Evolutionary conservation across 805 yeast species (phyloP), one percentile per base, ranked within the genome.

Genomic region (Metschnikowia henanensis): DNA sequence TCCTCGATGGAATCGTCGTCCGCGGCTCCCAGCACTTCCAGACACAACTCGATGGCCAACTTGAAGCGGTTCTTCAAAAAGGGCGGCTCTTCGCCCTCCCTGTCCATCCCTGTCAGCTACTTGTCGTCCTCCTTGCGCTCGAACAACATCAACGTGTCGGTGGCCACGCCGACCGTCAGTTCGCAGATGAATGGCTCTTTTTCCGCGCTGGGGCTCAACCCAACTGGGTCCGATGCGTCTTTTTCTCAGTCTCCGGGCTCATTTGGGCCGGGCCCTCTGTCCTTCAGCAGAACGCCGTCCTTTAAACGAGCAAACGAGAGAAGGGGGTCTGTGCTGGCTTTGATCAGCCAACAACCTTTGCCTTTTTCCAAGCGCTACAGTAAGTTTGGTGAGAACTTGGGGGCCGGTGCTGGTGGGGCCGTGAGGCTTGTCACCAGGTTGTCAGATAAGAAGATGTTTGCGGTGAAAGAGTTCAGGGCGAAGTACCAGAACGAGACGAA

Each of bases 371-470:
- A 84, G 58, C 72, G 90, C 53, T 90, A 89, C 62, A 79, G 84
- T 39, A 86, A 83, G 60, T 82, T 85, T 42, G 96, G 96, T 41
- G 92, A 89, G 49, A 86, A 80, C 46, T 73, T 91, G 37, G 97
- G 97, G 43, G 94, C 94, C 17, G 97, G 97, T 41, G 97, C 97
- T 2, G 97, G 97, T 38, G 97, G 97, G 4, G 77, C 84, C 13
- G 97, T 91, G 26, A 81, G 82, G 56, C 71, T 90, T 37, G 84
- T 88, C 35, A 82, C 75, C 40, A 68, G 96, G 53, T 65, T 77
- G 4, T 64, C 77, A 2, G 97, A 90, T 65, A 68, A 72, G 23
- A 77, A 81, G 55, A 77, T 87, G 2, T 90, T 88, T 72, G 97
- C 97, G 0, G 96, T 91, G 19, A 91, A 91, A 63, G 97, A 91